These are phyloP conservation scores for Metschnikowia picachoensis DNA, from an alignment of 805 yeast species.

Conservation along the genomic window DNA sequence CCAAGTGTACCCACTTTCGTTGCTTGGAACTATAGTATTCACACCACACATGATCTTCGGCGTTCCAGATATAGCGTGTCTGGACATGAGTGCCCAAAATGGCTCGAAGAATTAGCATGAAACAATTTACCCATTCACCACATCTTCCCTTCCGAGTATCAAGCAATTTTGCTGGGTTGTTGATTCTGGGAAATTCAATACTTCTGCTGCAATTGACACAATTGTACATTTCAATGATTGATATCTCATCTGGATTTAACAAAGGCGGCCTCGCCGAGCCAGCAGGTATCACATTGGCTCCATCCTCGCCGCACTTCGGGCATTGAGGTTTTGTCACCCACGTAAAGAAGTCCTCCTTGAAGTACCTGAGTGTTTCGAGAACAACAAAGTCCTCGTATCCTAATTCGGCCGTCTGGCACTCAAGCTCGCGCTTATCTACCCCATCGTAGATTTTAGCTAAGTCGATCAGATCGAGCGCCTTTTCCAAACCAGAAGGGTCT, in stretches of 20 bases:
- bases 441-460: slow-evolving; percentile 53
- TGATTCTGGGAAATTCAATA: slow-evolving; percentile 73
- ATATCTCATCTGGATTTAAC: slow-evolving; percentile 42
- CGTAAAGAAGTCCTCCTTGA: slow-evolving; percentile 70
- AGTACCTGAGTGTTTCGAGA: slow-evolving; percentile 37
- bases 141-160: slow-evolving; percentile 73
- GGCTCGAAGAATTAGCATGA: slow-evolving; percentile 64
- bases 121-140: slow-evolving; percentile 94
- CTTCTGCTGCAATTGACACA: slow-evolving; percentile 49
- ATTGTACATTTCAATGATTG: slow-evolving; percentile 57
- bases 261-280: slow-evolving; percentile 40
- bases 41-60: slow-evolving; percentile 96
- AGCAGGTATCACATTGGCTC: slow-evolving; percentile 33
- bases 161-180: slow-evolving; percentile 59
- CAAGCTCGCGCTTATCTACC: slow-evolving; percentile 48
- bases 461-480: slow-evolving; percentile 61
- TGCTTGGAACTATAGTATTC: slow-evolving; percentile 67
- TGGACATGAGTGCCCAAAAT: slow-evolving; percentile 41
- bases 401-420: slow-evolving; percentile 2
- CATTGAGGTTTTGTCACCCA: slow-evolving; percentile 82
- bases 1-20: slow-evolving; percentile 81
- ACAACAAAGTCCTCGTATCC: slow-evolving; percentile 37
- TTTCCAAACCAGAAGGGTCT: slow-evolving; percentile 29
- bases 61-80: slow-evolving; percentile 73
- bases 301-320: slow-evolving; percentile 41